phyloP scores from a whole-genome alignment of 2,329 filamentous ascomycete genomes.

The Keithomyces neogunnii region DNA sequence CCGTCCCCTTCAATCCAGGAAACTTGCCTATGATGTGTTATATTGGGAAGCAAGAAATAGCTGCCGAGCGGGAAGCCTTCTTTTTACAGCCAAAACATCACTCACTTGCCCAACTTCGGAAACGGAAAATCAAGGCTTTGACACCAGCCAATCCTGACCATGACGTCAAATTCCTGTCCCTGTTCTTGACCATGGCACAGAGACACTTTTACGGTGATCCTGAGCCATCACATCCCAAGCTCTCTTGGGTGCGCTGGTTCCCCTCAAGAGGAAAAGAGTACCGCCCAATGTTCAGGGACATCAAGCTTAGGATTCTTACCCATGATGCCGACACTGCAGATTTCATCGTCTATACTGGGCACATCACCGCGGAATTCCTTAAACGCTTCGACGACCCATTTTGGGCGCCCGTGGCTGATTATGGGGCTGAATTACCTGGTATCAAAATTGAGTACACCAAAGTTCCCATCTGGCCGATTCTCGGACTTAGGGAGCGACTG shows the following conservation, averaged over 20 bases:
- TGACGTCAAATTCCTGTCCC: conserved; percentile 43
- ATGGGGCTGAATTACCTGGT: conserved; percentile 18
- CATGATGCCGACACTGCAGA: conserved; percentile 39
- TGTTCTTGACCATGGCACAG: conserved; percentile 50
- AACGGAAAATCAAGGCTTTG: conserved; percentile 36
- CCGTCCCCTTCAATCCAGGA: conserved; percentile 13
- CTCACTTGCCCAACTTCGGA: conserved; percentile 39
- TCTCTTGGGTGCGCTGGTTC: conserved; percentile 17
- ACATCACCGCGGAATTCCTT: conserved; percentile 39
- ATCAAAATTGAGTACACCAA: conserved; percentile 39
- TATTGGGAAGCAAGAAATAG: conserved; percentile 38
- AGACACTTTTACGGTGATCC: conserved; percentile 37
- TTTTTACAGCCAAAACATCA: conserved; percentile 25
- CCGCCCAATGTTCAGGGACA: conserved; percentile 32
- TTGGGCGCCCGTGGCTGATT: conserved; percentile 23
- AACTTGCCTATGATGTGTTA: conserved; percentile 33
- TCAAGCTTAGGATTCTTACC: conserved; percentile 42
- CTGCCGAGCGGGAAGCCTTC: conserved; percentile 35
- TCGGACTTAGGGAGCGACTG: conserved; percentile 46
- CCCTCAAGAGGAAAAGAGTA: conserved; percentile 11
- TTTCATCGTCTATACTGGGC: conserved; percentile 45
- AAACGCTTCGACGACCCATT: conserved; percentile 40
- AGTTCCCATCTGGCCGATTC: conserved; percentile 45
- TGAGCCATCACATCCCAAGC: conserved; percentile 12
- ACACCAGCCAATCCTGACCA: conserved; percentile 39